A percentile compares a stretch with the other conserved stretches of the same genome.
Evolutionary conservation across 164 flowering plant genomes (phyloP).

Genomic region (Houttuynia cordata): DNA sequence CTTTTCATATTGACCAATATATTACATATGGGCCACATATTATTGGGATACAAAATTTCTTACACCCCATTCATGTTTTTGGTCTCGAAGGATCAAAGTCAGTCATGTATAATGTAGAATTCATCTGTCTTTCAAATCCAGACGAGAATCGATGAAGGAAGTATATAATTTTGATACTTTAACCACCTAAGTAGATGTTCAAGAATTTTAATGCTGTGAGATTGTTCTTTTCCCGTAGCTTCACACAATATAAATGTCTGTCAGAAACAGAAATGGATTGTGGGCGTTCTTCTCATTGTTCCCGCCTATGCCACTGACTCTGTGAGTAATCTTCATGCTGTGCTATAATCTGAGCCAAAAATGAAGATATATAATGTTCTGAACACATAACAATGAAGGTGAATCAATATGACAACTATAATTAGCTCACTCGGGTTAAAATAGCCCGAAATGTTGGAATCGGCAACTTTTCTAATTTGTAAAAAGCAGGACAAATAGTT

Average conservation of each 20-base stretch:
- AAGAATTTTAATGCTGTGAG: neutral
- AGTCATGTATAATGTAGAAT: too few relatives aligned
- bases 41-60: too few relatives aligned
- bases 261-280: slow-evolving; percentile 82
- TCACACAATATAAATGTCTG: slow-evolving; percentile 1
- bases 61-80: too few relatives aligned
- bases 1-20: too few relatives aligned
- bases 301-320: slow-evolving; percentile 80
- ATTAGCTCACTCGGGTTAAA: too few relatives aligned
- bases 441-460: neutral
- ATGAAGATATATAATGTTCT: neutral
- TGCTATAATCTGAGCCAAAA: neutral
- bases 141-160: too few relatives aligned
- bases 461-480: neutral
- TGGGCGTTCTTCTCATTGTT: slow-evolving; percentile 73
- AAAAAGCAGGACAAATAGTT: too few relatives aligned
- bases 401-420: neutral
- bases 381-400: neutral
- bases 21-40: too few relatives aligned
- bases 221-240: neutral
- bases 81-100: too few relatives aligned
- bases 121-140: too few relatives aligned
- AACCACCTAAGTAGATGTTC: too few relatives aligned
- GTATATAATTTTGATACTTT: too few relatives aligned
- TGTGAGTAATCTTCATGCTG: slow-evolving; percentile 30